Conservation (phyloP, 306 rosid genomes). For the Malus asiatica region DNA sequence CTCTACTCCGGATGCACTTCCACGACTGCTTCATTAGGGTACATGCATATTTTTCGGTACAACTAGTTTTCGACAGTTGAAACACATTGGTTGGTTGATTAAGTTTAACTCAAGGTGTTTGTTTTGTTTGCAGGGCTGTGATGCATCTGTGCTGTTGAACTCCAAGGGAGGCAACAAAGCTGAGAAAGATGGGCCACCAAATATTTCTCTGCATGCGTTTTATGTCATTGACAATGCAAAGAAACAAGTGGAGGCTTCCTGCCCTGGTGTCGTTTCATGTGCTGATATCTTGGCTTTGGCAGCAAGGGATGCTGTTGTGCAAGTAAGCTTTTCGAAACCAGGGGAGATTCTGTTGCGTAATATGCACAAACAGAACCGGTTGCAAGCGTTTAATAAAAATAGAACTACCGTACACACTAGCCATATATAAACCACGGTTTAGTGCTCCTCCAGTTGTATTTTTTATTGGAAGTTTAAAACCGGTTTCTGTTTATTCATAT, state of each 20-base stretch:
- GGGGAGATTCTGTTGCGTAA: too few species aligned
- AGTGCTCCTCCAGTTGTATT: too few species aligned
- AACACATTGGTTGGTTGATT: not conserved
- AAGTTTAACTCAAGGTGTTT: not conserved
- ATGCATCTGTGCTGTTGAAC: slow-evolving; percentile 42
- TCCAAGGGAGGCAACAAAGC: slow-evolving; percentile 40
- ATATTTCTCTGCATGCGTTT: slow-evolving; percentile 40
- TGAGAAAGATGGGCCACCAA: slow-evolving; percentile 52
- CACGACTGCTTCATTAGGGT: slow-evolving; percentile 58
- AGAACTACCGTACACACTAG: not conserved
- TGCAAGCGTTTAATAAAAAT: not conserved
- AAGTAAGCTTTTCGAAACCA: slow-evolving; percentile 13
- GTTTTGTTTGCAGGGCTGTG: slow-evolving; percentile 35
- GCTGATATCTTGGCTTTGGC: slow-evolving; percentile 51
- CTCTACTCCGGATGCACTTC: slow-evolving; percentile 50
- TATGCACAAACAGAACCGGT: not conserved
- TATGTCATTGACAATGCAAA: slow-evolving; percentile 50
- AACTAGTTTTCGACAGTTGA: not conserved
- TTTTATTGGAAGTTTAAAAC: too few species aligned
- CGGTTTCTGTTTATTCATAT: not conserved
- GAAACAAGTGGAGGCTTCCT: slow-evolving; percentile 35
- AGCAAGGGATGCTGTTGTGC: slow-evolving; percentile 47
- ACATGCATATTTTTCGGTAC: not conserved
- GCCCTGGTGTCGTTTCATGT: slow-evolving; percentile 56
- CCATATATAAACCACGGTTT: too few species aligned